Conservation (phyloP, 129 eudicot species). For the Flaveria robusta region DNA sequence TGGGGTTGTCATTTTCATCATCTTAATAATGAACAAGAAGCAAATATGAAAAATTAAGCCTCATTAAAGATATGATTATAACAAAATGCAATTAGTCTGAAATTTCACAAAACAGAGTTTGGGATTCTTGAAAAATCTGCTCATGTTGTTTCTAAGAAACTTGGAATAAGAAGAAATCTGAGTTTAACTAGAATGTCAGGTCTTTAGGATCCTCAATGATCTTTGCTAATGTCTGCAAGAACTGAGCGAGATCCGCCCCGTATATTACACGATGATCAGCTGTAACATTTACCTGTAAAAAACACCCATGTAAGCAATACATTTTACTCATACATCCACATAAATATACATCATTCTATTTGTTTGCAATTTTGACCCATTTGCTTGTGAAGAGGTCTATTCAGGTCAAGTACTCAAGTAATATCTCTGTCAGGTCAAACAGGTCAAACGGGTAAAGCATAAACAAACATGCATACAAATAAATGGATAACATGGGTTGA, state of each 20-base stretch:
- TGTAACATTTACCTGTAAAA: constrained; percentile 79
- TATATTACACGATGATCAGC: constrained; percentile 98
- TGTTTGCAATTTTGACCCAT: neutral
- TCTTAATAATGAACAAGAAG: neutral
- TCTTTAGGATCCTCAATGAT: constrained; percentile 94
- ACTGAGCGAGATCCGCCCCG: constrained; percentile 90
- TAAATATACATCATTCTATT: neutral
- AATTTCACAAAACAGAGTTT: constrained; percentile 10
- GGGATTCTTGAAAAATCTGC: constrained; percentile 22
- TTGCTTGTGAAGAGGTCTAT: neutral
- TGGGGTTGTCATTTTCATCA: neutral
- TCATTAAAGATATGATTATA: constrained; percentile 3
- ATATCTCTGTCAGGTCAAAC: neutral
- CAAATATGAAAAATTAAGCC: neutral
- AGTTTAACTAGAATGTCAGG: constrained; percentile 51
- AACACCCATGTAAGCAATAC: constrained; percentile 9
- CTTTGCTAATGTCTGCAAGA: constrained; percentile 89
- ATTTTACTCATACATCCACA: neutral
- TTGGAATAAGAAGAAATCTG: constrained; percentile 1
- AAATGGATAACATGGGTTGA: neutral
- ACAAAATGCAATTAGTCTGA: constrained; percentile 2
- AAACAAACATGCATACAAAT: neutral
- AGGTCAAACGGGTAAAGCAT: neutral
- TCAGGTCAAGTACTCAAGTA: neutral
- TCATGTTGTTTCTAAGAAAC: constrained; percentile 20